Evolutionary conservation across 2,329 filamentous ascomycete genomes (phyloP).

Genomic region (Diaporthe citrichinensis): DNA sequence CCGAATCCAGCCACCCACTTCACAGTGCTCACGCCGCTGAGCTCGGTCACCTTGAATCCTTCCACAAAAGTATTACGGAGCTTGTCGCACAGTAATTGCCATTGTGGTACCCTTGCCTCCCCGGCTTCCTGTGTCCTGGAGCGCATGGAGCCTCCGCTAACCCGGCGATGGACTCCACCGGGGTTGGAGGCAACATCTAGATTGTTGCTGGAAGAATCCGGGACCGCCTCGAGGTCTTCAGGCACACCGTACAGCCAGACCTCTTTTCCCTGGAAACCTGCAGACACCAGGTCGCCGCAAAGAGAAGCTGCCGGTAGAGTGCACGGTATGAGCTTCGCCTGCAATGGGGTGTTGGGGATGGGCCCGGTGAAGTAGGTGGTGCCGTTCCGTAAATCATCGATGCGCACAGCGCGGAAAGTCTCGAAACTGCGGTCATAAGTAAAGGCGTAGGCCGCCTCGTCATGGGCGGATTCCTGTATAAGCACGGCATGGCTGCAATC

Average conservation of each 20-base stretch:
- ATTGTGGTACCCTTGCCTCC: constrained; percentile 68
- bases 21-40: constrained; percentile 76
- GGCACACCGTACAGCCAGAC: constrained; percentile 87
- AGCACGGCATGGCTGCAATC: constrained; percentile 84
- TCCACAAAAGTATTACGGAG: constrained; percentile 78
- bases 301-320: constrained; percentile 79
- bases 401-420: constrained; percentile 82
- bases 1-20: constrained; percentile 78
- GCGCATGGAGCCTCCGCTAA: constrained; percentile 58
- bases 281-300: constrained; percentile 78
- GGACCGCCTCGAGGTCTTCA: constrained; percentile 76
- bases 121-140: constrained; percentile 55
- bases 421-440: constrained; percentile 83
- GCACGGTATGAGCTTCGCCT: constrained; percentile 74
- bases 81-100: constrained; percentile 78
- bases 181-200: constrained; percentile 44
- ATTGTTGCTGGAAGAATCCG: constrained; percentile 52
- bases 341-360: constrained; percentile 63
- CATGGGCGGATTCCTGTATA: constrained; percentile 71
- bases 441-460: constrained; percentile 82
- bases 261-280: constrained; percentile 79
- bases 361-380: constrained; percentile 86
- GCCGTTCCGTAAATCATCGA: constrained; percentile 81
- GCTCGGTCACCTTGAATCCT: constrained; percentile 75
- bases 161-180: constrained; percentile 53